Base-by-base conservation (phyloP, 2,329 filamentous ascomycete species). In the Diaporthe destruens region DNA sequence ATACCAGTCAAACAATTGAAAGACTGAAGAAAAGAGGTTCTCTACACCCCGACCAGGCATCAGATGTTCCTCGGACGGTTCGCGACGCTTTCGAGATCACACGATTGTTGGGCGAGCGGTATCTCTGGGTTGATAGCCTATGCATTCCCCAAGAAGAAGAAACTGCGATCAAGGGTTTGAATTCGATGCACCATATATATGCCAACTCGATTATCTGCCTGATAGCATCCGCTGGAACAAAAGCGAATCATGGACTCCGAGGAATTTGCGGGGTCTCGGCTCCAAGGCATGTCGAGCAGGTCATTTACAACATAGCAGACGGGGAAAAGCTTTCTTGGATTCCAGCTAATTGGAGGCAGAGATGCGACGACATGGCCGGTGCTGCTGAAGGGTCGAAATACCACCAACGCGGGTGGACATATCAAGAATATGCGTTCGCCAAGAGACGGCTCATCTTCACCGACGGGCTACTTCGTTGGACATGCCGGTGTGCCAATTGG, bases 71-170 rank as follows among this genome's bases (percentile, higher is more conserved):
- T 2, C 55, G 20, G 55, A 57, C 55, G 36, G 11, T 57, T 57
- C 55, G 55, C 5, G 55, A 57, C 1, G 55, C 55, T 14, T 23
- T 57, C 5, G 20, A n/a, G 9, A 14, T 57, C 6, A 57, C 55
- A 3, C n/a, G 12, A 0, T 14, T 14, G 1, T 20, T 57, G 2
- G 55, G 20, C 8, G 55, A 57, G 20, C 36, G 32, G 11, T 57
- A 57, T 39, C 32, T 57, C 4, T 57, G 55, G 55, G 55, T 57
- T 8, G 55, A 57, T 20, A 57, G 55, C 23, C 20, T 57, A 1
- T 57, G 55, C 16, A 20, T 65, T 29, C 6, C n/a, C 6, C 59
- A 49, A 39, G 44, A 18, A 11, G 39, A 44, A 29, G 5, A 0
- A 18, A 14, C 5, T 16, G 54, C 54, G 6, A 12, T 20, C 20